Base-by-base conservation (phyloP, 352 stramenopile genomes). In the Globisporangium middletonii region DNA sequence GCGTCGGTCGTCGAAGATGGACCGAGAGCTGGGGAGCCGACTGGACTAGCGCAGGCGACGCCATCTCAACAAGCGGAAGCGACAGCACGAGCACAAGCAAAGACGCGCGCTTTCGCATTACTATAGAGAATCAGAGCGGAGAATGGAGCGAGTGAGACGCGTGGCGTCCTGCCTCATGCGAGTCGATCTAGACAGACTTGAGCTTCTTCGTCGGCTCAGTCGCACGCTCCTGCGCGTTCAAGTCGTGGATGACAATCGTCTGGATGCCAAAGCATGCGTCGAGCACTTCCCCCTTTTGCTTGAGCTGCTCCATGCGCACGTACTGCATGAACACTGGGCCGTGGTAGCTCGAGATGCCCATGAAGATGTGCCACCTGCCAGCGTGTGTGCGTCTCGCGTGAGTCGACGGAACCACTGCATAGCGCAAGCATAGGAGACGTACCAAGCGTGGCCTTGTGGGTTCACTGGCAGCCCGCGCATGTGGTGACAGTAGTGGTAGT, bases 241-340 rank as follows among this genome's bases (percentile, higher is more conserved):
- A 23, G 23, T 70, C 50, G 38, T 80, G 72, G 49, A 91, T 68
- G 23, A 83, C 62, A 42, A 92, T 86, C 5, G 79, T 88, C 55
- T 88, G 65, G 54, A 92, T 86, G 19, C 79, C 79, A 33, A 88
- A 65, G 44, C 63, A 64, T n/a, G 68, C 74, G 42, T 77, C 57
- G 33, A 69, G 60, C 53, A 92, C 83, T 45, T 73, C 59, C 16
- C 71, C 69, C 52, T 87, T 87, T 44, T 77, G 72, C 67, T 92
- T 57, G 12, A 86, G 75, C 65, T 92, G 72, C 57, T 89, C 79
- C 64, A 86, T 82, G 13, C 83, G 81, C 53, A 92, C 79, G 69
- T 89, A 94, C 61, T 94, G 81, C 83, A 92, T 92, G 50, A 94
- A 94, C 27, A 94, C 75, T 0, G 81, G 79, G 1, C 83, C 83